Percentiles rank a stretch among this genome's conserved stretches.
Evolutionary conservation across 2,329 filamentous ascomycete species (phyloP).

Genomic region (Hypoxylon sp.): DNA sequence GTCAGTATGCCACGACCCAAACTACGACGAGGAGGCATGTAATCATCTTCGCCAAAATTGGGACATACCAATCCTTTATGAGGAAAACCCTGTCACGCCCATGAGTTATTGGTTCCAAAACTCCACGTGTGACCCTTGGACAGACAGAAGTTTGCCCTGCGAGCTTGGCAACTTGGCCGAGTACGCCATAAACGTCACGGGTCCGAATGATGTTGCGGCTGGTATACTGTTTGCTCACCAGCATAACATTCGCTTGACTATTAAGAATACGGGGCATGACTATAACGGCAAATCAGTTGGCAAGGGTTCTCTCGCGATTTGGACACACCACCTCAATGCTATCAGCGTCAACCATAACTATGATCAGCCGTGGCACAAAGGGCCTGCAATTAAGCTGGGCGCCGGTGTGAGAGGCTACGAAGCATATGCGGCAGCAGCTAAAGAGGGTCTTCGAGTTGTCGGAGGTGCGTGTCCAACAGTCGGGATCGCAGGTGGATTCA

Average conservation of each 20-base stretch:
- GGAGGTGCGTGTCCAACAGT: constrained; percentile 60
- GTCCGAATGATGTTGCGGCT: constrained; percentile 22
- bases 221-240: constrained; percentile 46
- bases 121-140: constrained; percentile 52
- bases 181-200: constrained; percentile 42
- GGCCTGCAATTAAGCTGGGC: constrained; percentile 43
- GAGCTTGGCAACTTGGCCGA: constrained; percentile 49
- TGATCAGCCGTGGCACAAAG: constrained; percentile 35
- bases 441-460: constrained; percentile 52
- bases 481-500: constrained; percentile 61
- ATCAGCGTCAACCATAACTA: constrained; percentile 41
- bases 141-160: constrained; percentile 53
- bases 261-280: constrained; percentile 57
- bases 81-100: constrained; percentile 20
- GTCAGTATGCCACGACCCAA: constrained; percentile 54
- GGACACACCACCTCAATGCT: constrained; percentile 46
- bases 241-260: constrained; percentile 52
- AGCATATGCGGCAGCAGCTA: constrained; percentile 44
- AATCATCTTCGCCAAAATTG: constrained; percentile 27
- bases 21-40: constrained; percentile 52
- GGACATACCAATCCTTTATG: constrained; percentile 27
- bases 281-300: constrained; percentile 47
- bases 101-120: constrained; percentile 43
- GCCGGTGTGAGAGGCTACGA: constrained; percentile 43
- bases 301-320: constrained; percentile 44